Evolutionary conservation across 2,329 filamentous ascomycete species (phyloP).

Genomic region (Ophiostoma australiae): DNA sequence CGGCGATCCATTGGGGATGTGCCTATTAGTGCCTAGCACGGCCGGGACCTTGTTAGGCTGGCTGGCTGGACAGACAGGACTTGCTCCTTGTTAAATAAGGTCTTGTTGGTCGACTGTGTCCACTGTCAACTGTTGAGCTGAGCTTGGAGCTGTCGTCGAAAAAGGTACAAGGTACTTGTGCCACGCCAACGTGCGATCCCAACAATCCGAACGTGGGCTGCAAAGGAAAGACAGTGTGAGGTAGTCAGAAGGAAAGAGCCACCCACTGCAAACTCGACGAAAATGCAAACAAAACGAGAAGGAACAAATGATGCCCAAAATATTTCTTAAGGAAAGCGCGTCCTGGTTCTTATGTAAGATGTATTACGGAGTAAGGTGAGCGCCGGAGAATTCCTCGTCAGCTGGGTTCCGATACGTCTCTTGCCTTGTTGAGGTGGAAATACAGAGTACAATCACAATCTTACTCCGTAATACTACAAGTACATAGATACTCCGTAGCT

Average conservation of each 20-base stretch:
- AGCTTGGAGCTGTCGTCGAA: neutral
- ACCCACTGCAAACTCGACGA: neutral
- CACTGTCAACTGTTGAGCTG: neutral
- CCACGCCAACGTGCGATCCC: neutral
- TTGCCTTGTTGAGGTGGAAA: neutral
- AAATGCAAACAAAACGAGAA: neutral
- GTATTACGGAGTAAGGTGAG: neutral
- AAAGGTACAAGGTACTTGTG: slow-evolving; percentile 8
- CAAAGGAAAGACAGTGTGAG: neutral
- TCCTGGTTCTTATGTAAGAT: neutral
- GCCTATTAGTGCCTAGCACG: neutral
- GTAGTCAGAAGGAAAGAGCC: neutral
- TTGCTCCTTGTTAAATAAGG: neutral
- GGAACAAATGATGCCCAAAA: neutral
- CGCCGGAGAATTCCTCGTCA: neutral
- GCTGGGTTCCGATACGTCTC: neutral
- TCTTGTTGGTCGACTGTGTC: neutral
- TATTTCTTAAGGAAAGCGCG: neutral
- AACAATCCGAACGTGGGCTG: slow-evolving; percentile 12
- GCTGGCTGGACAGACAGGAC: too few relatives aligned
- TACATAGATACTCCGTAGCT: neutral
- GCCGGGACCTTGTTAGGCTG: neutral
- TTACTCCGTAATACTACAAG: neutral
- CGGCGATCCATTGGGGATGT: slow-evolving; percentile 14
- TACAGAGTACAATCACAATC: neutral